phyloP scores from a whole-genome alignment of 345 rosid species.

The Camelina neglecta region DNA sequence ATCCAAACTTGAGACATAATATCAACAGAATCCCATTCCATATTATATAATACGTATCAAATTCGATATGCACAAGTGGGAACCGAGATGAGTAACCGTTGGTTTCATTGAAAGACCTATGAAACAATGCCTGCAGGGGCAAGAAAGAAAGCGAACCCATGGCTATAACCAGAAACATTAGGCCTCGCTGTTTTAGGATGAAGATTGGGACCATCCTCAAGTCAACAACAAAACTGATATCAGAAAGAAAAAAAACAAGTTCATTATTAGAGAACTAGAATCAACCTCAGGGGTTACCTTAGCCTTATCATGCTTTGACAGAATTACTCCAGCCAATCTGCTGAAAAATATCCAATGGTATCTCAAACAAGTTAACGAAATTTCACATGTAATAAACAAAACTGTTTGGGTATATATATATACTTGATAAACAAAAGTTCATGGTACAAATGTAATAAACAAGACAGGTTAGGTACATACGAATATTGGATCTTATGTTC shows the following conservation, averaged over 20 bases:
- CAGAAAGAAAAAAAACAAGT: no score
- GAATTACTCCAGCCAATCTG: background rate
- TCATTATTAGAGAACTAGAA: background rate
- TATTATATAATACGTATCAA: constrained; percentile 33
- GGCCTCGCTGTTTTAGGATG: background rate
- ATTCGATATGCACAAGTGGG: constrained; percentile 46
- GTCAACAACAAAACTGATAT: background rate
- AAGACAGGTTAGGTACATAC: background rate
- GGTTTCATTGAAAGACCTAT: constrained; percentile 41
- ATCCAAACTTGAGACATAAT: constrained; percentile 46
- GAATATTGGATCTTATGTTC: background rate
- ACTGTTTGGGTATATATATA: background rate
- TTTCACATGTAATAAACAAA: background rate
- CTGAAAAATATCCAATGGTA: background rate
- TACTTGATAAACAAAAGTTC: background rate
- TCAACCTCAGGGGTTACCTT: constrained; percentile 2
- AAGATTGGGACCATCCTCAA: background rate
- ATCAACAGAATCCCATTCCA: constrained; percentile 45
- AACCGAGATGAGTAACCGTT: constrained; percentile 20
- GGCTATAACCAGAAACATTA: background rate
- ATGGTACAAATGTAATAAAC: background rate
- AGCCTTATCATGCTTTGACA: background rate
- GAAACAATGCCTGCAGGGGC: constrained; percentile 9
- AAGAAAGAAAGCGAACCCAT: constrained; percentile 44
- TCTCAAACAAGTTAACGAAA: background rate